Conservation (phyloP, 805 yeast genomes). For the Nakazawaea ernobii region DNA sequence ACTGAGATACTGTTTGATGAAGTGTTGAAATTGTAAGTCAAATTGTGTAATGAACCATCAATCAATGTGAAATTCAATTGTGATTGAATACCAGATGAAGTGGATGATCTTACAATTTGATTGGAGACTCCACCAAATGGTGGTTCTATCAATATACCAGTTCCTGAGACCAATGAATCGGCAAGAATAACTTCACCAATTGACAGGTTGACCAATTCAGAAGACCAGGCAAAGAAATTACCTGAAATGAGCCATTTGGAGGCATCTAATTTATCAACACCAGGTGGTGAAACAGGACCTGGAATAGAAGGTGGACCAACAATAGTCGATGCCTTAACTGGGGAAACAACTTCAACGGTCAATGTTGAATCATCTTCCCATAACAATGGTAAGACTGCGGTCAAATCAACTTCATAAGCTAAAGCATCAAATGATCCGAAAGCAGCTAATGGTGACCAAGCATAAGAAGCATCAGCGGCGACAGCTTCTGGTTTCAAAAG, state of each 20-base stretch:
- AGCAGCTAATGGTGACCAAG: conserved; percentile 24
- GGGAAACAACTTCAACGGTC: conserved; percentile 22
- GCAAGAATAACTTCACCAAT: conserved; percentile 17
- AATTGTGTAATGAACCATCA: conserved; percentile 18
- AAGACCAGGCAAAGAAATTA: conserved; percentile 24
- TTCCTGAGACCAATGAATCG: conserved; percentile 15
- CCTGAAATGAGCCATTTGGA: conserved; percentile 24
- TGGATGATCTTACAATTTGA: conserved; percentile 18
- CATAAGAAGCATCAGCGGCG: conserved; percentile 13
- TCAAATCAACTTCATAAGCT: conserved; percentile 23
- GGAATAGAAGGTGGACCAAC: conserved; percentile 16
- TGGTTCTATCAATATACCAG: conserved; percentile 21
- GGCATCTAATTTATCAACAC: conserved; percentile 7
- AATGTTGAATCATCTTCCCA: conserved; percentile 21
- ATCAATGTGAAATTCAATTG: conserved; percentile 22
- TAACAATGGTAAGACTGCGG: conserved; percentile 23
- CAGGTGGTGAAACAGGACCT: conserved; percentile 19
- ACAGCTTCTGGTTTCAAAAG: conserved; percentile 22
- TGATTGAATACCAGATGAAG: conserved; percentile 16
- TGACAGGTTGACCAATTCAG: conserved; percentile 13
- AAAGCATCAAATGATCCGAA: conserved; percentile 23
- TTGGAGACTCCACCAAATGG: conserved; percentile 20
- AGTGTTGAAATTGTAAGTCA: conserved; percentile 15
- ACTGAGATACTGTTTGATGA: conserved; percentile 14
- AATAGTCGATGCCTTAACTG: conserved; percentile 17